These are phyloP conservation scores for Hypoxylon fragiforme DNA, from an alignment of 495 filamentous ascomycete species.

Conservation along the genomic window DNA sequence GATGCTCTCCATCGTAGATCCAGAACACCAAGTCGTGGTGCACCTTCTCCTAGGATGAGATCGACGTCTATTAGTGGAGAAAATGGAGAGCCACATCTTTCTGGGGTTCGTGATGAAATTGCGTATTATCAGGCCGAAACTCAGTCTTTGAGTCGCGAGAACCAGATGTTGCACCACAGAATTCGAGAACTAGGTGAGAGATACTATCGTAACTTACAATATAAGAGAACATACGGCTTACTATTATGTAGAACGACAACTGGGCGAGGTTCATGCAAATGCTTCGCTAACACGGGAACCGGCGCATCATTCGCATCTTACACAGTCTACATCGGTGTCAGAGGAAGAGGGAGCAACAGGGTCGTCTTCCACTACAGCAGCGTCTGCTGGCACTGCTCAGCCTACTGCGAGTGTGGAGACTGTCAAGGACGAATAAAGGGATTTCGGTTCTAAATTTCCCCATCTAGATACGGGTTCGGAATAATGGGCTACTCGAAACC, in stretches of 20 bases:
- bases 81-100: slow-evolving; percentile 46
- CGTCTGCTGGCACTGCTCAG: slow-evolving; percentile 11
- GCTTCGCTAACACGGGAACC: slow-evolving; percentile 44
- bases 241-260: slow-evolving; percentile 46
- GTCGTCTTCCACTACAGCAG: slow-evolving; percentile 4
- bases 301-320: slow-evolving; percentile 43
- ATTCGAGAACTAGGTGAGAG: slow-evolving; percentile 77
- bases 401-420: slow-evolving; percentile 9
- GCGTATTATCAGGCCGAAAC: slow-evolving; percentile 93
- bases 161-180: slow-evolving; percentile 85
- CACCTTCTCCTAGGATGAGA: slow-evolving; percentile 56
- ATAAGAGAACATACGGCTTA: too few relatives aligned
- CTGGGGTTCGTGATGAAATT: slow-evolving; percentile 70
- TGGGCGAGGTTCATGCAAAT: slow-evolving; percentile 42
- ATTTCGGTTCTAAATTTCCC: neutral
- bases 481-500: slow-evolving; percentile 11
- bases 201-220: neutral
- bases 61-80: slow-evolving; percentile 59
- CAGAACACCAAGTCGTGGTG: slow-evolving; percentile 59
- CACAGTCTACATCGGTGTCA: slow-evolving; percentile 39
- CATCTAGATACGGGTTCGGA: slow-evolving; percentile 1
- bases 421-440: slow-evolving; percentile 23
- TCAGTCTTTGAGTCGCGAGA: slow-evolving; percentile 82
- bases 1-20: slow-evolving; percentile 57
- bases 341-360: slow-evolving; percentile 27